A percentile compares a stretch with the other conserved stretches of the same genome.
phyloP scores from a whole-genome alignment of 176 grass and related monocot species.

The Carex pumila region DNA sequence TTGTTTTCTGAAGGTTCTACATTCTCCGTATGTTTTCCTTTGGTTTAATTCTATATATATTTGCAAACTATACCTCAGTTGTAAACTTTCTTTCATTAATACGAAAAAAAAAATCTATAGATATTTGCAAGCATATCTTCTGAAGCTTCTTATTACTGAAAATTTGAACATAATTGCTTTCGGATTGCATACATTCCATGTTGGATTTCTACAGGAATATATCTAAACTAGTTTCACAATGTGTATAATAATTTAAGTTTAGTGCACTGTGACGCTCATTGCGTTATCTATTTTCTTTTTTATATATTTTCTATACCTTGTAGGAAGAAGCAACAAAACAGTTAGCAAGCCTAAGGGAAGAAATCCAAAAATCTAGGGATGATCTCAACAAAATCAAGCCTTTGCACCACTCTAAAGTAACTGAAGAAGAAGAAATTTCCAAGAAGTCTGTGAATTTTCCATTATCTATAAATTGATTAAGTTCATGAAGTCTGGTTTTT shows the following conservation, averaged over 20 bases:
- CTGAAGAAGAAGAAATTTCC: slow-evolving; percentile 84
- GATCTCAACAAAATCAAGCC: slow-evolving; percentile 76
- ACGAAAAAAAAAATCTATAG: too few relatives aligned
- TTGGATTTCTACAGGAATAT: slow-evolving; percentile 13
- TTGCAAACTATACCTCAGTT: too few relatives aligned
- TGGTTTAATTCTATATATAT: neutral
- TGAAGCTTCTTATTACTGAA: neutral
- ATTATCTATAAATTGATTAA: neutral
- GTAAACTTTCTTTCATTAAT: too few relatives aligned
- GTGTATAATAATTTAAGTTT: neutral
- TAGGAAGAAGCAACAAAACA: slow-evolving; percentile 81
- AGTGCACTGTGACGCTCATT: neutral
- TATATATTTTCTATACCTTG: slow-evolving; percentile 4
- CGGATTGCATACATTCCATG: neutral
- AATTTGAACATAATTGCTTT: slow-evolving; percentile 14
- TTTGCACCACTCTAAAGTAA: slow-evolving; percentile 63
- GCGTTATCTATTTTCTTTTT: neutral
- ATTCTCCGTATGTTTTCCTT: neutral
- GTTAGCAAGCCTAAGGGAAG: slow-evolving; percentile 59
- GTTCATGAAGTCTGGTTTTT: neutral
- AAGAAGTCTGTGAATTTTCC: slow-evolving; percentile 51
- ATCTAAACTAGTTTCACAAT: neutral
- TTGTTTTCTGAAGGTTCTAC: neutral
- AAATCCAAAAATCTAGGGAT: slow-evolving; percentile 83
- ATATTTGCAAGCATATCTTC: slow-evolving; percentile 6